Percentiles rank a stretch among this genome's conserved stretches.
Evolutionary conservation across 768 basidiomycete genomes (phyloP).

Genomic region (Sarcodon aspratus): DNA sequence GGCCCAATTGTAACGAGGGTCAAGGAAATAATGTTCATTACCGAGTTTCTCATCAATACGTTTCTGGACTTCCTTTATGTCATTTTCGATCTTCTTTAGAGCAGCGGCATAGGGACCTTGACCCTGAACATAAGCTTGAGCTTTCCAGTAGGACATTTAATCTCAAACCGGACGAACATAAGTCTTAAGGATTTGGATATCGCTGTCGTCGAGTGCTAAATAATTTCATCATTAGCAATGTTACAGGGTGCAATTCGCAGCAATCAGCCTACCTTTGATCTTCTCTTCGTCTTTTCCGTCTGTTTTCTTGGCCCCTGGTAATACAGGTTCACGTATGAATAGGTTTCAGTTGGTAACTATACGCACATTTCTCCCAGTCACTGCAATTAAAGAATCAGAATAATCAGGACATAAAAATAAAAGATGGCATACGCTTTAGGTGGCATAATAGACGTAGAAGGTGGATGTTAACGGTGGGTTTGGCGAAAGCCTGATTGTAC

Average conservation of each 20-base stretch:
- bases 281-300: slow-evolving; percentile 91
- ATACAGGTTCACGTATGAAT: slow-evolving; percentile 3
- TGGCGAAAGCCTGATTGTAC: slow-evolving; percentile 5
- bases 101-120: slow-evolving; percentile 94
- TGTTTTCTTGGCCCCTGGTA: slow-evolving; percentile 71
- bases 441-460: slow-evolving; percentile 44
- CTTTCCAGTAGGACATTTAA: not conserved
- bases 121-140: slow-evolving; percentile 40
- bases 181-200: slow-evolving; percentile 98
- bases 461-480: slow-evolving; percentile 10
- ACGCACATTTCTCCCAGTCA: slow-evolving; percentile 97
- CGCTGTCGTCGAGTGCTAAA: slow-evolving; percentile 89
- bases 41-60: slow-evolving; percentile 97
- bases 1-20: not conserved
- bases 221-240: not conserved
- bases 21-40: slow-evolving; percentile 14
- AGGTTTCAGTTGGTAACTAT: not conserved
- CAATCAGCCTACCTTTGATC: slow-evolving; percentile 32
- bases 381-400: slow-evolving; percentile 28
- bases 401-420: not conserved
- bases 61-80: slow-evolving; percentile 94
- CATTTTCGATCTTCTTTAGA: slow-evolving; percentile 80
- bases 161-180: slow-evolving; percentile 49
- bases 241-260: not conserved
- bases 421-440: slow-evolving; percentile 80